Evolutionary conservation across 1,284 basidiomycete genomes (phyloP).

Genomic region (Mrakiaceae sp.): DNA sequence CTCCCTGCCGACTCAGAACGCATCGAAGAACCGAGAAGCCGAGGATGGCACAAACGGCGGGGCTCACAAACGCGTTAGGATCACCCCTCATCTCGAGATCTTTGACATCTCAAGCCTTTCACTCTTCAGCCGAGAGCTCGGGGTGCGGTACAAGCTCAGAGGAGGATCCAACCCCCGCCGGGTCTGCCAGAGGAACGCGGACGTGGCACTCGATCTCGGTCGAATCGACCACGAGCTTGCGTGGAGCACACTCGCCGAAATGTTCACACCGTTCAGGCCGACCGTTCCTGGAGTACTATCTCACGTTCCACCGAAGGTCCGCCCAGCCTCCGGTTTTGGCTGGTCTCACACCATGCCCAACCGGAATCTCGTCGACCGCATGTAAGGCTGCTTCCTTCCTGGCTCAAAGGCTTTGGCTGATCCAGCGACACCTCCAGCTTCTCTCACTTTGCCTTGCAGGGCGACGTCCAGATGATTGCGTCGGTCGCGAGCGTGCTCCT

Average conservation of each 20-base stretch:
- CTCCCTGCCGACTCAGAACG: not conserved
- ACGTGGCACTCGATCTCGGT: not conserved
- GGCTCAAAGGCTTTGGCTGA: slow-evolving; percentile 20
- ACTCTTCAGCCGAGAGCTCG: not conserved
- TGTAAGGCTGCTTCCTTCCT: slow-evolving; percentile 13
- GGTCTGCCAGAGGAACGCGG: not conserved
- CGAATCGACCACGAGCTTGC: slow-evolving; percentile 12
- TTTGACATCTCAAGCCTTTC: not conserved
- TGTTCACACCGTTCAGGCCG: slow-evolving; percentile 17
- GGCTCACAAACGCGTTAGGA: not conserved
- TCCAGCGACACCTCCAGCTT: slow-evolving; percentile 41
- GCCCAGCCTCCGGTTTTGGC: not conserved
- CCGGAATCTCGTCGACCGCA: not conserved
- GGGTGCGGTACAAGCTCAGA: not conserved
- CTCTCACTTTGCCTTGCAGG: slow-evolving; percentile 47
- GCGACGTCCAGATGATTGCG: slow-evolving; percentile 71
- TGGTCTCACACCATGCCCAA: not conserved
- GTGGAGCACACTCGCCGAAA: slow-evolving; percentile 13
- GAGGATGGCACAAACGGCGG: not conserved
- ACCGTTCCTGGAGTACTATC: not conserved
- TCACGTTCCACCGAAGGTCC: slow-evolving; percentile 19
- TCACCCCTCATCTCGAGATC: not conserved
- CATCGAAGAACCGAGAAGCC: not conserved
- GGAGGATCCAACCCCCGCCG: not conserved
- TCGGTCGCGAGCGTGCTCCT: slow-evolving; percentile 58